A percentile compares a stretch with the other conserved stretches of the same genome.
phyloP scores from a whole-genome alignment of 1,284 basidiomycete species.

The Apiotrichum domesticum region DNA sequence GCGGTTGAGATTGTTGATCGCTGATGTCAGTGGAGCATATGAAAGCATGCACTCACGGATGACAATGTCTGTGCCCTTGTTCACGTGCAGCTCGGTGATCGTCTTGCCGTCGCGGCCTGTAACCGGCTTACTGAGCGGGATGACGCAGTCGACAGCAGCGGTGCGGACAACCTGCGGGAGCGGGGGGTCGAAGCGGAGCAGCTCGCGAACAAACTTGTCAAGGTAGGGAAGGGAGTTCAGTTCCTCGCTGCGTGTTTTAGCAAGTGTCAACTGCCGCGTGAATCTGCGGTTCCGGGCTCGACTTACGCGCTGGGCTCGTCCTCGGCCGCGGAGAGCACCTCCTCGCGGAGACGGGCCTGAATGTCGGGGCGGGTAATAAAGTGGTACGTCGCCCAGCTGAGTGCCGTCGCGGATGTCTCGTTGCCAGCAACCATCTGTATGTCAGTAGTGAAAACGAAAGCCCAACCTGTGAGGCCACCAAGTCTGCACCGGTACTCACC shows the following conservation, averaged over 20 bases:
- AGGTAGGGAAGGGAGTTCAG: conserved; percentile 54
- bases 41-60: conserved; percentile 33
- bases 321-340: conserved; percentile 46
- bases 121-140: conserved; percentile 55
- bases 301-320: conserved; percentile 41
- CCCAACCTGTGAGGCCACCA: conserved; percentile 20
- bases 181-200: conserved; percentile 60
- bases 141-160: conserved; percentile 53
- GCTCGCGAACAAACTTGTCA: conserved; percentile 63
- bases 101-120: conserved; percentile 42
- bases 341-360: conserved; percentile 58
- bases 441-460: not conserved
- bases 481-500: conserved; percentile 42
- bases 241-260: conserved; percentile 34
- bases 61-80: conserved; percentile 38
- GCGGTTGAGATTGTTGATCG: conserved; percentile 53
- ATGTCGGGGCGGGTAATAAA: conserved; percentile 54
- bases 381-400: conserved; percentile 67
- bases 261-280: too few species aligned
- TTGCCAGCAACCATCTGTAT: conserved; percentile 54
- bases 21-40: conserved; percentile 37
- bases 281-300: not conserved
- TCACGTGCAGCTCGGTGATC: conserved; percentile 35
- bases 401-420: conserved; percentile 66
- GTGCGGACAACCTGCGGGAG: conserved; percentile 62